Evolutionary conservation across 768 basidiomycete species (phyloP).

Genomic region (Naganishia antarctica): DNA sequence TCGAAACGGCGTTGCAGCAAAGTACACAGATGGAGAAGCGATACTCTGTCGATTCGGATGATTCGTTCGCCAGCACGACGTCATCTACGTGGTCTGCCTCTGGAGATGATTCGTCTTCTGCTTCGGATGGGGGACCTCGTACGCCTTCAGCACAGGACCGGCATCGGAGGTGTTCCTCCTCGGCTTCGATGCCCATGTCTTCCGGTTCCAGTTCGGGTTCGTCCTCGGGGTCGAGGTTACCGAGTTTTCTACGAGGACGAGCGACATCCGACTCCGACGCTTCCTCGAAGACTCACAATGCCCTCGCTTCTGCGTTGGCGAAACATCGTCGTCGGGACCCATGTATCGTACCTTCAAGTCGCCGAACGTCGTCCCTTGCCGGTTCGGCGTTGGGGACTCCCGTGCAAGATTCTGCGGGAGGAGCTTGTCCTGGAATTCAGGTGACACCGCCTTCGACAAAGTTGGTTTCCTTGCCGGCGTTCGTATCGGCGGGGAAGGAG

Average conservation of each 20-base stretch:
- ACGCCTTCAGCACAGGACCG: too few species aligned
- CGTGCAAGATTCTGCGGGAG: not conserved
- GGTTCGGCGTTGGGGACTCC: too few species aligned
- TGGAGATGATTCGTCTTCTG: too few species aligned
- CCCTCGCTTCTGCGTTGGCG: not conserved
- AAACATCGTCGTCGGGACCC: conserved; percentile 3
- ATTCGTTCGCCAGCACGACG: not conserved
- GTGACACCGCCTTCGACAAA: conserved; percentile 2
- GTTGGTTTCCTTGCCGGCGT: not conserved
- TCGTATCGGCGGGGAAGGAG: too few species aligned
- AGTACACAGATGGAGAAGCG: not conserved
- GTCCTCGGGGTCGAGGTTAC: not conserved
- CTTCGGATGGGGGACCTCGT: too few species aligned
- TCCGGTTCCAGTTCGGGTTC: not conserved
- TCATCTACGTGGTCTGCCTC: not conserved
- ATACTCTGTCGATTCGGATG: conserved; percentile 1
- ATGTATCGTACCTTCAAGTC: too few species aligned
- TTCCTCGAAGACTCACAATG: not conserved
- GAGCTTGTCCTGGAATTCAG: not conserved
- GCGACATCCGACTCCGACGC: not conserved
- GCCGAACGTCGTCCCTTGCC: too few species aligned
- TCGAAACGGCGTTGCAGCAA: too few species aligned
- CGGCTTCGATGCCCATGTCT: too few species aligned
- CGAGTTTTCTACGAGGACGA: not conserved
- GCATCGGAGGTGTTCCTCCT: too few species aligned